Evolutionary conservation across 257 asterid species (phyloP), one percentile per base, ranked within the genome.

Genomic region (Penstemon newberryi): DNA sequence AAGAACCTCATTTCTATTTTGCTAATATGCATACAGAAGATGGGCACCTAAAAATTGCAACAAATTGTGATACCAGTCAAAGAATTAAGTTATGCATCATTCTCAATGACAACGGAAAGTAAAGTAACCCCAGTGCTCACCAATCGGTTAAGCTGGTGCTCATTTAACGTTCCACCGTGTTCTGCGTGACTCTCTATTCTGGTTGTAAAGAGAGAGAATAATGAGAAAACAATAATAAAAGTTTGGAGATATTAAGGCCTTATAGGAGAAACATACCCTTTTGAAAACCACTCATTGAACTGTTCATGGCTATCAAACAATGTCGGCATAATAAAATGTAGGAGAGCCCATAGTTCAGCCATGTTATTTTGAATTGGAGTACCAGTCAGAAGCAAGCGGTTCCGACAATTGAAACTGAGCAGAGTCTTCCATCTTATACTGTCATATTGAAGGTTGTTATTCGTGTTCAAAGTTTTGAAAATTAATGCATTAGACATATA

Each of bases 111-210:
- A 18, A 60, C 56, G 45, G 42, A 55, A 71, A 61, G 60, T 15
- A 72, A 71, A 61, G 56, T 51, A 62, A 52, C 44, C 50, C 7
- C 38, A 51, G 68, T 56, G 68, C 97, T 91, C 78, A 94, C 99
- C 96, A 94, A 84, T 72, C 99, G 88, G 77, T 76, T 94, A 12
- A 94, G 96, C 85, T 93, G 99, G 83, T 93, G 99, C 82, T 91
- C 99, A 12, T 94, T 94, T 69, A 94, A 78, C 19, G 95, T 88
- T 75, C 99, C 99, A 62, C 99, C 99, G 79, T 94, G 99, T 86
- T 94, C 99, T 42, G 99, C 99, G 51, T 94, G 99, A 82, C 96
- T 86, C 90, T 94, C 99, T 57, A 94, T 91, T 81, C 99, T 94
- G 86, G 85, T 72, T 49, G 72, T 53, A 77, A 60, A 51, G 46